Evolutionary conservation across 2,329 filamentous ascomycete genomes (phyloP), one percentile per base, ranked within the genome.

Genomic region (Cryoendolithus antarcticus): DNA sequence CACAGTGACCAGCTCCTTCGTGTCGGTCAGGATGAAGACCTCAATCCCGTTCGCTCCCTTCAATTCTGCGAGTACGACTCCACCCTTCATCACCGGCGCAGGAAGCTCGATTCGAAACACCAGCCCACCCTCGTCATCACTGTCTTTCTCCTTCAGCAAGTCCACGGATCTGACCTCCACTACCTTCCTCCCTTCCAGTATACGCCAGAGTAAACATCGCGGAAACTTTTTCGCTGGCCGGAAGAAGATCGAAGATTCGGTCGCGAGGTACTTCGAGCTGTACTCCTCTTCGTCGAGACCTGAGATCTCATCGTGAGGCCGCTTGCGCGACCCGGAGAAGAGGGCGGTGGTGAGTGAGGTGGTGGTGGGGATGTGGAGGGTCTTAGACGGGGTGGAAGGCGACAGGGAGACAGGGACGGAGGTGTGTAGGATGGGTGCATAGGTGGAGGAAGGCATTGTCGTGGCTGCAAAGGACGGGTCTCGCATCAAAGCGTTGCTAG

Each of bases 121-220:
- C 38, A 91, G 66, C 15, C 77, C 72, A 30, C 49, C 49, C 37
- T 56, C 49, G 69, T 72, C 44, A 70, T 71, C 48, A 6, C 38
- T 34, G 6, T 39, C 36, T 27, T 45, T 46, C 70, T 74, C 64
- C 73, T 86, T 57, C 12, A 77, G 81, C 48, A 95, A 65, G 62
- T 98, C 91, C 44, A 84, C 77, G 31, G 77, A 79, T 56, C 85
- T 82, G 37, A 98, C 71, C 62, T 91, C 89, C 50, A 98, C 70
- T 45, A 86, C 69, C 49, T 75, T 82, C 54, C 78, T 77, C 52
- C 85, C 77, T 54, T 93, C 82, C 44, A 95, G 65, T 30, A 96
- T 72, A 50, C 89, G 77, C 91, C 91, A 98, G 35, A 94, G 71
- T 56, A 96, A 93, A 61, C 77, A 85, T 55, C 83, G 79, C 30